Conservation (phyloP, 2,329 filamentous ascomycete species). For the Pestalotiopsis sp. region DNA sequence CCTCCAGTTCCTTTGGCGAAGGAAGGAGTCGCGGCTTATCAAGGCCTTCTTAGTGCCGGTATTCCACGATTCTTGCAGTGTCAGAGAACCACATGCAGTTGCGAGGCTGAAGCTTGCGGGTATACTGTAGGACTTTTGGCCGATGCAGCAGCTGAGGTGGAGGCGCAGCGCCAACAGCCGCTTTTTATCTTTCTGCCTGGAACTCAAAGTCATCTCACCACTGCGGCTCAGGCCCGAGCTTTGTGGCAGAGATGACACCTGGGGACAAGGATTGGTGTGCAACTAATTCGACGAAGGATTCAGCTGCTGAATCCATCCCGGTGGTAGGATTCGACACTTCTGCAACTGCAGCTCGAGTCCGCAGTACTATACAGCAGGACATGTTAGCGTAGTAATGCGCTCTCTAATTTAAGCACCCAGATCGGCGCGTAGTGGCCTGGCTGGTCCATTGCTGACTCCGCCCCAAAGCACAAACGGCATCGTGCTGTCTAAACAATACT, state of each 20-base stretch:
- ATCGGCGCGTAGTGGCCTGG: not conserved
- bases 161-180: slow-evolving; percentile 5
- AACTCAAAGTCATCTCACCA: not conserved
- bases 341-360: not conserved
- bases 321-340: not conserved
- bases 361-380: not conserved
- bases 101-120: slow-evolving; percentile 1
- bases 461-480: not conserved
- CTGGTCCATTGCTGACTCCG: slow-evolving; percentile 3
- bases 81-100: not conserved
- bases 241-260: not conserved
- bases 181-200: slow-evolving; percentile 6
- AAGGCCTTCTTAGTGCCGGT: not conserved
- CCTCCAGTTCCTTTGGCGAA: not conserved
- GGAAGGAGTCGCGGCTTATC: not conserved
- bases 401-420: not conserved
- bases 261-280: not conserved
- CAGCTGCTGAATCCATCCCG: slow-evolving; percentile 1
- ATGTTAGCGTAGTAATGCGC: slow-evolving; percentile 1
- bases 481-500: not conserved
- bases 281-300: slow-evolving; percentile 2
- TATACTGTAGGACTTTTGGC: no score
- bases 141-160: not conserved
- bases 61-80: not conserved
- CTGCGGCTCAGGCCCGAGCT: not conserved